phyloP scores from a whole-genome alignment of 768 basidiomycete species.

The Podaxis carcinomalis region DNA sequence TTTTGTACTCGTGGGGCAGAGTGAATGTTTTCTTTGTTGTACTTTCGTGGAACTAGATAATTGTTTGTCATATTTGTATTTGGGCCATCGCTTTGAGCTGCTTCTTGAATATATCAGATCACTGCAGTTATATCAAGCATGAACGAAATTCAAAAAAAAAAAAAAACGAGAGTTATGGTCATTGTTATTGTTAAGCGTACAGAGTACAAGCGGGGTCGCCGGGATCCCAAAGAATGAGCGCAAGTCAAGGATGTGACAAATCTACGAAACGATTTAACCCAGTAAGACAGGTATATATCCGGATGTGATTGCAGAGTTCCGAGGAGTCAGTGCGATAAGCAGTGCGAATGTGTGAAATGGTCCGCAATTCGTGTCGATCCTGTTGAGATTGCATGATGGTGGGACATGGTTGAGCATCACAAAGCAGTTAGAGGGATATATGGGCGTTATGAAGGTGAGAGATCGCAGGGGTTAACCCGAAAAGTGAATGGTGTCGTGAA shows the following conservation, averaged over 20 bases:
- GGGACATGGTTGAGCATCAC: not conserved
- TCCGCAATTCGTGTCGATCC: not conserved
- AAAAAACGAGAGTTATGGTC: not conserved
- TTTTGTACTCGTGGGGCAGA: not conserved
- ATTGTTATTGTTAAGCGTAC: too few relatives aligned
- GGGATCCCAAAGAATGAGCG: not conserved
- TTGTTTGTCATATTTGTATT: not conserved
- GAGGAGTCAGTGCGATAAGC: not conserved
- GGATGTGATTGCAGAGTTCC: not conserved
- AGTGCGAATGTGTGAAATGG: not conserved
- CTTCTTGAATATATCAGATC: not conserved
- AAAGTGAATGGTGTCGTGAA: not conserved
- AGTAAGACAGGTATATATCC: not conserved
- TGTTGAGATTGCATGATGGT: not conserved
- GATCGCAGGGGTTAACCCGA: not conserved
- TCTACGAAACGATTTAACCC: not conserved
- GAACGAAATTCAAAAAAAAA: not conserved
- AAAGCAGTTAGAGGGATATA: not conserved
- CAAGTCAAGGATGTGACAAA: not conserved
- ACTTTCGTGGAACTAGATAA: not conserved
- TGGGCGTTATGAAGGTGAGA: not conserved
- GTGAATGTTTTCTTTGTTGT: not conserved
- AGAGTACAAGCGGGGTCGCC: not conserved
- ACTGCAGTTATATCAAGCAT: not conserved
- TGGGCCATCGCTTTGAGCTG: not conserved